A percentile compares a stretch with the other conserved stretches of the same genome.
These are phyloP conservation scores for Leccinum fibrillosum DNA, from an alignment of 768 basidiomycete genomes.

Conservation along the genomic window DNA sequence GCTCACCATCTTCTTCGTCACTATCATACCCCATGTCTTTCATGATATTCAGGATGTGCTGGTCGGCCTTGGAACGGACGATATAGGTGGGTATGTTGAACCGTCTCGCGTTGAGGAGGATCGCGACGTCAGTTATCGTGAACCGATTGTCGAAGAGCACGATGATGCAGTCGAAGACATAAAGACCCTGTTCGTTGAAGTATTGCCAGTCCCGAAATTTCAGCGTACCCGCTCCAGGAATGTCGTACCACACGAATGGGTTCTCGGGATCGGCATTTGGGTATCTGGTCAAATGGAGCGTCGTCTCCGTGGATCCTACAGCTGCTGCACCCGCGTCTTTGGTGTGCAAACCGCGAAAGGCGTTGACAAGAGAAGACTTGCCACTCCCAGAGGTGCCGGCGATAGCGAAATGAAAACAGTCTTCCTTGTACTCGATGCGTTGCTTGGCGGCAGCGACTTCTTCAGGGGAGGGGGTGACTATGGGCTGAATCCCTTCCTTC, in stretches of 20 bases:
- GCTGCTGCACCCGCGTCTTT: slow-evolving; percentile 22
- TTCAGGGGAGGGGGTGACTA: slow-evolving; percentile 18
- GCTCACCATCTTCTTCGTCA: slow-evolving; percentile 15
- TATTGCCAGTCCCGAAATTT: slow-evolving; percentile 34
- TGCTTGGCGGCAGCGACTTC: slow-evolving; percentile 19
- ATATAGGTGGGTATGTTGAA: slow-evolving; percentile 34
- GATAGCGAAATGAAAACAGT: slow-evolving; percentile 31
- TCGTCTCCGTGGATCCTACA: slow-evolving; percentile 31
- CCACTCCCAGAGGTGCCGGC: slow-evolving; percentile 34
- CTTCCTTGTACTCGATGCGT: slow-evolving; percentile 21
- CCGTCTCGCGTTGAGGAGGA: slow-evolving; percentile 29
- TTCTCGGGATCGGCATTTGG: slow-evolving; percentile 16
- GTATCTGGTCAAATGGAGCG: slow-evolving; percentile 24
- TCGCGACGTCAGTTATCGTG: slow-evolving; percentile 32
- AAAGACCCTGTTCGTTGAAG: slow-evolving; percentile 36
- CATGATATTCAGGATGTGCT: slow-evolving; percentile 27
- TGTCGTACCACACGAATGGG: slow-evolving; percentile 33
- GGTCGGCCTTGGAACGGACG: slow-evolving; percentile 37
- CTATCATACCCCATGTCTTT: slow-evolving; percentile 22
- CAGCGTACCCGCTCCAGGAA: slow-evolving; percentile 36
- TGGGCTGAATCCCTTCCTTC: slow-evolving; percentile 27
- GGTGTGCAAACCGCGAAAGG: slow-evolving; percentile 30
- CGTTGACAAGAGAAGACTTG: slow-evolving; percentile 36
- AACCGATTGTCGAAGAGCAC: slow-evolving; percentile 34
- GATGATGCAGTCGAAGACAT: slow-evolving; percentile 35